phyloP scores from a whole-genome alignment of 1,284 basidiomycete genomes.

The Heterobasidion annosum region DNA sequence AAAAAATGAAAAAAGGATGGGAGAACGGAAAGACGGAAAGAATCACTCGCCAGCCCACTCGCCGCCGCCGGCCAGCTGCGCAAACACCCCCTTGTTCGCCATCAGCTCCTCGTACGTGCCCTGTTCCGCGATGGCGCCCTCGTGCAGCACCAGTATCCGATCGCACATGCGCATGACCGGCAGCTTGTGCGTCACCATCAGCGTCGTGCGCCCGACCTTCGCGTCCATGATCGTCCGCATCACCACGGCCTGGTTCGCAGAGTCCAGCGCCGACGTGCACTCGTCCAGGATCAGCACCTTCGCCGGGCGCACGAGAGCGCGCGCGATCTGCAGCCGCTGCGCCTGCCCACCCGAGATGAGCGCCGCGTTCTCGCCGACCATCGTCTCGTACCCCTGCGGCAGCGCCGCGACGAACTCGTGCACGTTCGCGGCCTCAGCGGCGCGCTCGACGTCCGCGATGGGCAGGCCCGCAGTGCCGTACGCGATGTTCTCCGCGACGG shows the following conservation, averaged over 20 bases:
- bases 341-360: slow-evolving; percentile 93
- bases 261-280: slow-evolving; percentile 87
- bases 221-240: slow-evolving; percentile 68
- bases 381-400: slow-evolving; percentile 79
- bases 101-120: slow-evolving; percentile 73
- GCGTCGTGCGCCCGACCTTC: slow-evolving; percentile 65
- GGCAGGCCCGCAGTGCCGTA: slow-evolving; percentile 59
- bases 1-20: not conserved
- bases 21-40: not conserved
- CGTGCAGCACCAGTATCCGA: slow-evolving; percentile 75
- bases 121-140: slow-evolving; percentile 72
- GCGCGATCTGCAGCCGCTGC: slow-evolving; percentile 87
- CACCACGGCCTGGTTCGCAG: slow-evolving; percentile 72
- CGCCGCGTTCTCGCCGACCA: slow-evolving; percentile 81
- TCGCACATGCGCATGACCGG: slow-evolving; percentile 91
- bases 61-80: slow-evolving; percentile 75
- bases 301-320: slow-evolving; percentile 69
- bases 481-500: slow-evolving; percentile 79
- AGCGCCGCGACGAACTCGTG: slow-evolving; percentile 83
- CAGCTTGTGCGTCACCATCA: slow-evolving; percentile 92
- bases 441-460: slow-evolving; percentile 50
- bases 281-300: slow-evolving; percentile 89
- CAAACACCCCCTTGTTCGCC: slow-evolving; percentile 66
- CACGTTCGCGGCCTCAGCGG: slow-evolving; percentile 71
- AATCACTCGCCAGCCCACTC: slow-evolving; percentile 49